phyloP scores from a whole-genome alignment of 306 rosid genomes.

The Sechiopsis laciniata region DNA sequence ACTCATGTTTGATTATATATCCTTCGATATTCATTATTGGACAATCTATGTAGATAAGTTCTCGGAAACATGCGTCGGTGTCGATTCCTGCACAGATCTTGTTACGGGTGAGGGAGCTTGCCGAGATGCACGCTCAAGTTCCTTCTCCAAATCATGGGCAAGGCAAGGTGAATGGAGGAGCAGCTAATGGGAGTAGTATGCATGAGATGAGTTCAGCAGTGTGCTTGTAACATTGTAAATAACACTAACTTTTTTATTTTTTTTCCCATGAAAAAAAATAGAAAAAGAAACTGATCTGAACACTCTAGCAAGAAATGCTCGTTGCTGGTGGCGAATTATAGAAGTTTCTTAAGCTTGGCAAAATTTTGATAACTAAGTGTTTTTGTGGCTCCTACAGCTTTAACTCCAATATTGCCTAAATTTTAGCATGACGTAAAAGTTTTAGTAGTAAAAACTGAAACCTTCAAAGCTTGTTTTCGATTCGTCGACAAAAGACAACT shows the following conservation, averaged over 20 bases:
- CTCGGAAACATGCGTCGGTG: constrained; percentile 65
- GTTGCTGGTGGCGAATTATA: constrained; percentile 7
- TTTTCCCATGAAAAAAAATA: not conserved
- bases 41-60: constrained; percentile 43
- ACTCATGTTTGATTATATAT: not conserved
- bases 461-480: too few species aligned
- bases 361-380: not conserved
- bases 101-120: constrained; percentile 78
- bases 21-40: not conserved
- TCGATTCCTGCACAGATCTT: constrained; percentile 73
- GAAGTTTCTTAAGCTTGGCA: not conserved
- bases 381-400: not conserved
- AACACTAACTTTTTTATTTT: constrained; percentile 27
- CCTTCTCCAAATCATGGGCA: constrained; percentile 57
- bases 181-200: constrained; percentile 31
- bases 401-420: not conserved
- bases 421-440: not conserved
- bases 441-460: too few species aligned
- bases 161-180: constrained; percentile 35
- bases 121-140: constrained; percentile 66
- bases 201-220: constrained; percentile 40
- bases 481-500: not conserved
- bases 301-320: not conserved
- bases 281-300: not conserved
- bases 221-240: constrained; percentile 72